A percentile compares a stretch with the other conserved stretches of the same genome.
Evolutionary conservation across 2,329 filamentous ascomycete species (phyloP).

Genomic region (Fusarium staphyleae): DNA sequence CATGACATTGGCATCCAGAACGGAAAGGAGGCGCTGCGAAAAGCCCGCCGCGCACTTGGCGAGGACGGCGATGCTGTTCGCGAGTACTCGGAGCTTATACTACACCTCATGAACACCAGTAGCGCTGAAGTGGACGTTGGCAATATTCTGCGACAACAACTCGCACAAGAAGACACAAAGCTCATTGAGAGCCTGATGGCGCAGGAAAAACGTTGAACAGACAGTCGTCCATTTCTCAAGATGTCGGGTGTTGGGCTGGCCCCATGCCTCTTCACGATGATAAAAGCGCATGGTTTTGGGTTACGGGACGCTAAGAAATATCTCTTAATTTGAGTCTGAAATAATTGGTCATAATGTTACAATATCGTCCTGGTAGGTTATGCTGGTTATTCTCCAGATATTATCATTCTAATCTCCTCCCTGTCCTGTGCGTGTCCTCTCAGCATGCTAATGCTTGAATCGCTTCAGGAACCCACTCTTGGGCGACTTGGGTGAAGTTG

Average conservation of each 20-base stretch:
- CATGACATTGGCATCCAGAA: conserved; percentile 63
- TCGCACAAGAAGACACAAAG: conserved; percentile 56
- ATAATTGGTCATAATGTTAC: conserved; percentile 25
- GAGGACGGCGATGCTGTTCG: conserved; percentile 65
- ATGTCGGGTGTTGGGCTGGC: neutral
- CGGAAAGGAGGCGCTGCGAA: conserved; percentile 61
- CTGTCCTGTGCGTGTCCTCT: neutral
- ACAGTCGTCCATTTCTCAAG: neutral
- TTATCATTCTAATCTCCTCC: conserved; percentile 1
- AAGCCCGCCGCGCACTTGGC: conserved; percentile 57
- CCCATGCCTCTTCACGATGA: neutral
- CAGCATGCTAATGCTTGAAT: conserved; percentile 51
- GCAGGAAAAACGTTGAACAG: conserved; percentile 49
- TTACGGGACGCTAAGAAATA: conserved; percentile 1
- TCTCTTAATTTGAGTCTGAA: conserved; percentile 14
- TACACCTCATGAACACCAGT: conserved; percentile 54
- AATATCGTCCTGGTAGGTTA: conserved; percentile 26
- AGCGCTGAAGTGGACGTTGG: conserved; percentile 44
- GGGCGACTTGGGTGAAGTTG: conserved; percentile 44
- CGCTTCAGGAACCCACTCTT: conserved; percentile 52
- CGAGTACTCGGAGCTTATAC: conserved; percentile 66
- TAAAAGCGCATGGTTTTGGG: neutral
- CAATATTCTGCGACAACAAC: conserved; percentile 53
- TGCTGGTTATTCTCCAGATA: conserved; percentile 10
- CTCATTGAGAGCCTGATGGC: conserved; percentile 59